These are phyloP conservation scores for Musa beccarii DNA, from an alignment of 176 grass and related monocot genomes.

Conservation along the genomic window DNA sequence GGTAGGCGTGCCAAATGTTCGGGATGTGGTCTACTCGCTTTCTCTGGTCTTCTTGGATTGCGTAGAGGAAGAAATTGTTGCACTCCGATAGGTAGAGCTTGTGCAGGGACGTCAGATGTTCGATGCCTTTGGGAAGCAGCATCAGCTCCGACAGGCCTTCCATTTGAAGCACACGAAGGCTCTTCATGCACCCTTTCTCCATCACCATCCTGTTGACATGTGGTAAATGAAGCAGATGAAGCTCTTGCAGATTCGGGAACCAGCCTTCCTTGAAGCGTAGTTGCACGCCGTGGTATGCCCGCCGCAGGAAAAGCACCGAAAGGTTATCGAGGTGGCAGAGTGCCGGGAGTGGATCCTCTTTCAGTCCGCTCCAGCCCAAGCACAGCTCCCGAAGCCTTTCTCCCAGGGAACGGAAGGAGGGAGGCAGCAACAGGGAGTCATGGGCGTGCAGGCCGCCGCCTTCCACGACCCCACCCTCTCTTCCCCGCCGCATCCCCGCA, in stretches of 20 bases:
- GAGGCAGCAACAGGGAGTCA: slow-evolving; percentile 19
- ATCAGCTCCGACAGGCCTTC: neutral
- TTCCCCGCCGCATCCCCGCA: too few species aligned
- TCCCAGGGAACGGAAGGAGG: neutral
- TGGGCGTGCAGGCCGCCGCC: neutral
- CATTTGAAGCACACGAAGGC: neutral
- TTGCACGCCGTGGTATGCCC: slow-evolving; percentile 3
- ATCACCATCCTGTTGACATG: neutral
- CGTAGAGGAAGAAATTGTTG: neutral
- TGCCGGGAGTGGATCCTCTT: slow-evolving; percentile 24
- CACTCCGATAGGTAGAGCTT: neutral
- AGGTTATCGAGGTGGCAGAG: slow-evolving; percentile 26
- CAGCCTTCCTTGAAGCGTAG: slow-evolving; percentile 21
- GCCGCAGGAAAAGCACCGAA: slow-evolving; percentile 10
- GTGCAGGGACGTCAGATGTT: neutral
- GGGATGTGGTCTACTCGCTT: neutral
- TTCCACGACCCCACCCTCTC: too few species aligned
- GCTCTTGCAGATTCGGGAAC: slow-evolving; percentile 32
- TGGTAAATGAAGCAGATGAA: neutral
- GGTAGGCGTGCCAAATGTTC: neutral
- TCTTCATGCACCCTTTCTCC: neutral
- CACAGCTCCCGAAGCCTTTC: slow-evolving; percentile 17
- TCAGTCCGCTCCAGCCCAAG: slow-evolving; percentile 19
- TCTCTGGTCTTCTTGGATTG: neutral
- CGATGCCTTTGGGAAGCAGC: neutral